Conservation (phyloP, 495 filamentous ascomycete species). For the Penicillium tannophilum region DNA sequence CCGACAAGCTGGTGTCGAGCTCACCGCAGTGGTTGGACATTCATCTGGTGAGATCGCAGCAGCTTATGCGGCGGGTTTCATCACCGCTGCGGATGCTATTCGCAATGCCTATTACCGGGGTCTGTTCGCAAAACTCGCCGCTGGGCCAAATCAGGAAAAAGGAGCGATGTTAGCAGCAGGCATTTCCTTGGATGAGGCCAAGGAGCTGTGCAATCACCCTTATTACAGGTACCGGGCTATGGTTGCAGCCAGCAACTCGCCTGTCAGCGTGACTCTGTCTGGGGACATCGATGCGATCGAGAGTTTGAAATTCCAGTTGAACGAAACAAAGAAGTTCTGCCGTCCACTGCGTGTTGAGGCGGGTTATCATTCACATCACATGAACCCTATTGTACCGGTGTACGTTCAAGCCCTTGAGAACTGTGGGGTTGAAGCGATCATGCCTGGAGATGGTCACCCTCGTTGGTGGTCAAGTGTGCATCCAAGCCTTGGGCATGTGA, state of each 20-base stretch:
- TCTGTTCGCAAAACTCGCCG: neutral
- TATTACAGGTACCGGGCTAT: slow-evolving; percentile 9
- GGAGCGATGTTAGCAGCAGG: slow-evolving; percentile 58
- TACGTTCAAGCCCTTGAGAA: neutral
- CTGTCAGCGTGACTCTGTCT: slow-evolving; percentile 34
- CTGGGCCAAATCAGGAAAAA: slow-evolving; percentile 18
- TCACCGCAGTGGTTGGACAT: slow-evolving; percentile 28
- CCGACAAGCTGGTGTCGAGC: slow-evolving; percentile 6
- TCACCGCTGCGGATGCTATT: slow-evolving; percentile 40
- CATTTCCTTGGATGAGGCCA: slow-evolving; percentile 41
- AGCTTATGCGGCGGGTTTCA: slow-evolving; percentile 32
- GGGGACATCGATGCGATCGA: slow-evolving; percentile 36
- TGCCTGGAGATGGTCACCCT: neutral
- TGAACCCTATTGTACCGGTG: neutral
- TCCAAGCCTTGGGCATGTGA: neutral
- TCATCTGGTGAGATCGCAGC: slow-evolving; percentile 40
- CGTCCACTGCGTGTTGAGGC: slow-evolving; percentile 29
- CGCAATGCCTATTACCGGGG: slow-evolving; percentile 55
- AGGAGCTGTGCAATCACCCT: slow-evolving; percentile 26
- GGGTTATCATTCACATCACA: slow-evolving; percentile 15
- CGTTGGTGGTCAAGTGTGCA: slow-evolving; percentile 27
- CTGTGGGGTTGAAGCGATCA: neutral
- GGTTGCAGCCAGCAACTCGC: slow-evolving; percentile 32
- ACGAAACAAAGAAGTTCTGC: slow-evolving; percentile 27
- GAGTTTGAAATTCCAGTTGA: slow-evolving; percentile 12